Evolutionary conservation across 192 early-diverging fungal genomes (phyloP).

Genomic region (Entomortierella beljakovae): DNA sequence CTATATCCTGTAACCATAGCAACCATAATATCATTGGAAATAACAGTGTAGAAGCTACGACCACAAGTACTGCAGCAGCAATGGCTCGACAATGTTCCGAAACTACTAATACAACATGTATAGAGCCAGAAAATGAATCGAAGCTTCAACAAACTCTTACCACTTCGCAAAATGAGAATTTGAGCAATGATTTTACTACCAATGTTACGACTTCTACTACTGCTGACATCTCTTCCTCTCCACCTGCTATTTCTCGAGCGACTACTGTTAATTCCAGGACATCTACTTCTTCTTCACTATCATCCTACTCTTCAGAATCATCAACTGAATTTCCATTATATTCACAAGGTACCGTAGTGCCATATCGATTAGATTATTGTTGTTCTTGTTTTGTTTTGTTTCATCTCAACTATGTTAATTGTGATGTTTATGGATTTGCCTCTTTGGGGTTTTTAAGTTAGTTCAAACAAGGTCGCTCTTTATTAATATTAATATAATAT

Average conservation of each 20-base stretch:
- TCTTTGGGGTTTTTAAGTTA: not conserved
- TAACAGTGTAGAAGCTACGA: constrained; percentile 1
- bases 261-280: not conserved
- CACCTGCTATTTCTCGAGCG: not conserved
- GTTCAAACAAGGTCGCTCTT: not conserved
- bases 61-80: constrained; percentile 28
- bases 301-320: not conserved
- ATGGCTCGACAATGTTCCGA: constrained; percentile 25
- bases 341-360: not conserved
- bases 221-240: not conserved
- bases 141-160: constrained; percentile 3
- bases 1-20: not conserved
- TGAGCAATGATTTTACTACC: not conserved
- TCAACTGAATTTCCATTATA: not conserved
- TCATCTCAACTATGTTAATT: not conserved
- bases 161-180: not conserved
- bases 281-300: constrained; percentile 3
- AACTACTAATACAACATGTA: constrained; percentile 23
- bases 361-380: not conserved
- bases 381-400: not conserved
- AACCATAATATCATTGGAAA: not conserved
- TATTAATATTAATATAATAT: too few species aligned
- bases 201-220: not conserved
- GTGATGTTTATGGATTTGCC: not conserved
- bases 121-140: constrained; percentile 21